These are phyloP conservation scores for Pythium aristosporum DNA, from an alignment of 352 stramenopile genomes.

Conservation along the genomic window DNA sequence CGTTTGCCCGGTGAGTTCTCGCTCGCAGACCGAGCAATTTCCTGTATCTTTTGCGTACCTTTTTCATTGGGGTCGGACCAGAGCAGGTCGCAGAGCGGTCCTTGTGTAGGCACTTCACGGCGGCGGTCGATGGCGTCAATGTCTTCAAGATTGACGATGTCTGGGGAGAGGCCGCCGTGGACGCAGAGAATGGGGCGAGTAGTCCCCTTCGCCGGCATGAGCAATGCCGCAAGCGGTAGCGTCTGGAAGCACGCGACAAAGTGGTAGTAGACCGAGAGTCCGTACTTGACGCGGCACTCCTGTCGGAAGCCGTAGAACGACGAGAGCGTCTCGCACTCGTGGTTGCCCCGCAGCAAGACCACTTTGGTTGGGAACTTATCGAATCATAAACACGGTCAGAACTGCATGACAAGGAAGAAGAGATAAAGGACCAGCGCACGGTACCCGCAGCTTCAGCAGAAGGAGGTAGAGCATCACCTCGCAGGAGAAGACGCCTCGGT, in stretches of 20 bases:
- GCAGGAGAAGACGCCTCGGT: conserved; percentile 76
- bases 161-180: conserved; percentile 67
- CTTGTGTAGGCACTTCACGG: conserved; percentile 57
- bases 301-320: conserved; percentile 84
- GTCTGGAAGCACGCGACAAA: conserved; percentile 80
- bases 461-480: conserved; percentile 83
- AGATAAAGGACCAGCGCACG: neutral
- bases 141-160: conserved; percentile 45
- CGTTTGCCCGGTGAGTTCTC: neutral
- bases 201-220: conserved; percentile 32
- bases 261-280: conserved; percentile 77
- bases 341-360: conserved; percentile 71
- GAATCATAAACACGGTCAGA: neutral
- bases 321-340: conserved; percentile 86
- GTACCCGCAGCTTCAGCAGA: conserved; percentile 45
- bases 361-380: conserved; percentile 56
- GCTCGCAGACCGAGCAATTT: neutral
- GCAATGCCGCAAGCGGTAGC: conserved; percentile 59
- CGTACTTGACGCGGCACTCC: conserved; percentile 82
- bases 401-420: neutral
- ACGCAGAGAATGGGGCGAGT: conserved; percentile 63
- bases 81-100: conserved; percentile 69
- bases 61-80: conserved; percentile 57
- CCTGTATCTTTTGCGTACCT: conserved; percentile 12
- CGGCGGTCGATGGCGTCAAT: conserved; percentile 63